Percentiles rank a stretch among this genome's conserved stretches.
phyloP scores from a whole-genome alignment of 2,329 filamentous ascomycete genomes.

The Hymenoscyphus infarciens region DNA sequence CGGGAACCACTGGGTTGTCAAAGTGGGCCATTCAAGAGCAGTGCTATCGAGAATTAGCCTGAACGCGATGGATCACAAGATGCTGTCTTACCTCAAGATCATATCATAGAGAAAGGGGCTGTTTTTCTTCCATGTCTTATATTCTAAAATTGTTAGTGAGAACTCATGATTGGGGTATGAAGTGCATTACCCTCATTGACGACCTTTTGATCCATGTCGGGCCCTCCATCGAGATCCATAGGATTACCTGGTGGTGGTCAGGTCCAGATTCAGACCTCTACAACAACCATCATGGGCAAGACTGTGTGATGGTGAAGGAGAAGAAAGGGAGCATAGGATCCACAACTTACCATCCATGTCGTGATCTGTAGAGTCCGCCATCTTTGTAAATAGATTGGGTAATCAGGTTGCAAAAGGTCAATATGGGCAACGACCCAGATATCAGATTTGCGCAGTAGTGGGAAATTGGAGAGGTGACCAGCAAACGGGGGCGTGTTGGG shows the following conservation, averaged over 20 bases:
- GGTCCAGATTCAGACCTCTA: conserved; percentile 4
- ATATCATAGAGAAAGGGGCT: conserved; percentile 97
- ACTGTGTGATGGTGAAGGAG: too few species aligned
- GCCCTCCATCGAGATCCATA: conserved; percentile 59
- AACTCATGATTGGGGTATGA: neutral
- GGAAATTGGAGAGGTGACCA: conserved; percentile 3
- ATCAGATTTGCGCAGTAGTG: neutral
- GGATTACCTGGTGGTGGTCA: conserved; percentile 43
- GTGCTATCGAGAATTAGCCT: conserved; percentile 51
- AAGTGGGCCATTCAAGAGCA: conserved; percentile 93
- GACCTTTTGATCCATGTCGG: conserved; percentile 74
- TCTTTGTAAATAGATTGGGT: conserved; percentile 26
- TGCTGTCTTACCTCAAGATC: conserved; percentile 66
- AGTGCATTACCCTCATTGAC: conserved; percentile 78
- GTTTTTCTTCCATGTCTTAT: conserved; percentile 99
- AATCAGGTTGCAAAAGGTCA: neutral
- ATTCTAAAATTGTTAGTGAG: conserved; percentile 56
- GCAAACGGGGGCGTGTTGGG: neutral
- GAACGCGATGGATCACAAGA: neutral
- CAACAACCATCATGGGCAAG: too few species aligned
- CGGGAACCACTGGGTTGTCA: conserved; percentile 97
- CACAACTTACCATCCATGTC: conserved; percentile 47
- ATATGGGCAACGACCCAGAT: neutral
- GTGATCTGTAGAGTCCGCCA: conserved; percentile 44
- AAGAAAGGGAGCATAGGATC: neutral